Evolutionary conservation across 805 yeast genomes (phyloP), one percentile per base, ranked within the genome.

Genomic region (Candida multigemmis): DNA sequence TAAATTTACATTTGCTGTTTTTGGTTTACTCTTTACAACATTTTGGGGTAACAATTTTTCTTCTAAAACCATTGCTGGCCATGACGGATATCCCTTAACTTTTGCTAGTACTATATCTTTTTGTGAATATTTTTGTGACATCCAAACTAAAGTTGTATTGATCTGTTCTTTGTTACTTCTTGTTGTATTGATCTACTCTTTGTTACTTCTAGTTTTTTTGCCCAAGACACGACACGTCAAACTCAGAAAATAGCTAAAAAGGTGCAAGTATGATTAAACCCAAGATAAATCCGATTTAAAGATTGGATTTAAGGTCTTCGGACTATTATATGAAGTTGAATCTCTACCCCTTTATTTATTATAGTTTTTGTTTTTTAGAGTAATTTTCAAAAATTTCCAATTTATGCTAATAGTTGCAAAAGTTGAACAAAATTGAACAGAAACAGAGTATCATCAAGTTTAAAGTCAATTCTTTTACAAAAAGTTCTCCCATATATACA

Each of bases 41-140:
- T 64, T 56, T 12, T 57, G 69, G 1, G 94, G 91, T 5, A 83
- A 60, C 6, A 71, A 50, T 11, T 65, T 62, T 33, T 59, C 68
- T 2, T 76, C 77, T 4, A 83, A 66, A 4, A 82, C 74, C 74
- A 83, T 76, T 3, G 87, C 86, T 0, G 95, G 95, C 95, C 95
- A 84, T 22, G 87, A 79, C 3, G 94, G 82, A 46, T 75, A 84
- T 6, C 94, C 93, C 44, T 82, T 84, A 25, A 84, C 74, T 50
- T 84, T 84, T 6, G 91, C 91, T 14, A 84, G 60, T 1, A 84
- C 57, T 13, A 45, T 26, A 7, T 44, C 24, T 12, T 27, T 36
- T 12, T 48, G 46, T 10, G 28, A 31, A 14, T 14, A 36, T 7
- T 32, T 25, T 7, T 17, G 21, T n/a, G n/a, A n/a, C n/a, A n/a